A percentile compares a stretch with the other conserved stretches of the same genome.
phyloP scores from a whole-genome alignment of 108 stramenopile genomes.

The Cyclotella distinguenda region DNA sequence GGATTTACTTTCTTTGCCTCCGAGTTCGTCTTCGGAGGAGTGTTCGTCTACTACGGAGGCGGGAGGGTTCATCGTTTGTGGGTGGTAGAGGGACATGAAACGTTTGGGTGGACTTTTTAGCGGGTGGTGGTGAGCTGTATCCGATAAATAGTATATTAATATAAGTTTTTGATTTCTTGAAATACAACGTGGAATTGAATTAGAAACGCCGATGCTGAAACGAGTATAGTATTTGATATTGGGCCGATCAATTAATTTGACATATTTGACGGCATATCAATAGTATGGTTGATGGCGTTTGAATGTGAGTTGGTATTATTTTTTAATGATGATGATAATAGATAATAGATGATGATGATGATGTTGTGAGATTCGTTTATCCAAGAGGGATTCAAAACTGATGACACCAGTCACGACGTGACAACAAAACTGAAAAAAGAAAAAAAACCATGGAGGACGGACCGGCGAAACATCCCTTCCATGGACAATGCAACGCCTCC shows the following conservation, averaged over 20 bases:
- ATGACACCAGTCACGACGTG: slow-evolving; percentile 17
- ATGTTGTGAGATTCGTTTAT: not conserved
- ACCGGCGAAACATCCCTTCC: too few relatives aligned
- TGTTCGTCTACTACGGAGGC: slow-evolving; percentile 21
- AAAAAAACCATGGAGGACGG: not conserved
- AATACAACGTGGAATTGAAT: too few relatives aligned
- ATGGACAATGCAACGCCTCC: too few relatives aligned
- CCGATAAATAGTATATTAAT: too few relatives aligned
- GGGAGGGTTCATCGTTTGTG: slow-evolving; percentile 8
- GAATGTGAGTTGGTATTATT: not conserved
- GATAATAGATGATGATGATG: not conserved
- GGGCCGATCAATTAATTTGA: not conserved
- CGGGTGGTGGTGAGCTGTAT: too few relatives aligned
- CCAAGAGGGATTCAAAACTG: slow-evolving; percentile 12
- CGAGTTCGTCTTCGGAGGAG: slow-evolving; percentile 35
- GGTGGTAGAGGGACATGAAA: too few relatives aligned
- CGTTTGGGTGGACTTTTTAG: too few relatives aligned
- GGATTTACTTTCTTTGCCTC: slow-evolving; percentile 60
- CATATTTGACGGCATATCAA: not conserved
- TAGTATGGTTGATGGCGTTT: not conserved
- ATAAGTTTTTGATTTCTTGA: too few relatives aligned
- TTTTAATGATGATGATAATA: not conserved
- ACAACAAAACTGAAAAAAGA: too few relatives aligned
- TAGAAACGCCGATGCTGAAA: not conserved
- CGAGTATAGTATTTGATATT: not conserved